These are phyloP conservation scores for Kodamaea sagamina DNA, from an alignment of 805 yeast species.

Conservation along the genomic window DNA sequence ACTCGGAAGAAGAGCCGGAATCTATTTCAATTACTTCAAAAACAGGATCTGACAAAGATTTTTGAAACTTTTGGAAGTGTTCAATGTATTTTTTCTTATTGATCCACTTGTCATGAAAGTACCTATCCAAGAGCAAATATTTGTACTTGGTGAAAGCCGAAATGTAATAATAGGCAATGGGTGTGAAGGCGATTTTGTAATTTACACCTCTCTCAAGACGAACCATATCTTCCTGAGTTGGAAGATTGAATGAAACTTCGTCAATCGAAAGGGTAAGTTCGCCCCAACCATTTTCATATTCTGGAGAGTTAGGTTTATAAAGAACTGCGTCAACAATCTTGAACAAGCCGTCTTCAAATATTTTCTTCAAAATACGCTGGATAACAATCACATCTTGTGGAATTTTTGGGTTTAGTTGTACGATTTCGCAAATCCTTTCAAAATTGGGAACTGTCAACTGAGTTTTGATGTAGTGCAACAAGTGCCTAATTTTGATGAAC, in stretches of 20 bases:
- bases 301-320: not conserved
- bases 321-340: not conserved
- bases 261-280: not conserved
- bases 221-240: not conserved
- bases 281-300: not conserved
- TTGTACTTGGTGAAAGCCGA: not conserved
- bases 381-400: not conserved
- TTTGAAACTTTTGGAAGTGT: conserved; percentile 2
- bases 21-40: conserved; percentile 1
- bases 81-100: too few species aligned
- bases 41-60: not conserved
- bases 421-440: not conserved
- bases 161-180: not conserved
- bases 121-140: not conserved
- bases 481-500: conserved; percentile 38
- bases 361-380: not conserved
- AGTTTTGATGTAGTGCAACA: conserved; percentile 26
- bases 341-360: conserved; percentile 4
- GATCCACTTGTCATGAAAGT: not conserved
- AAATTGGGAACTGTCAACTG: conserved; percentile 14
- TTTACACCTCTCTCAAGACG: not conserved
- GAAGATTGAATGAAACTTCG: not conserved
- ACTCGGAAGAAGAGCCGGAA: not conserved
- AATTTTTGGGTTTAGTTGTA: not conserved
- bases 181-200: not conserved